phyloP scores from a whole-genome alignment of 2,329 filamentous ascomycete species.

The Clonostachys rosea region DNA sequence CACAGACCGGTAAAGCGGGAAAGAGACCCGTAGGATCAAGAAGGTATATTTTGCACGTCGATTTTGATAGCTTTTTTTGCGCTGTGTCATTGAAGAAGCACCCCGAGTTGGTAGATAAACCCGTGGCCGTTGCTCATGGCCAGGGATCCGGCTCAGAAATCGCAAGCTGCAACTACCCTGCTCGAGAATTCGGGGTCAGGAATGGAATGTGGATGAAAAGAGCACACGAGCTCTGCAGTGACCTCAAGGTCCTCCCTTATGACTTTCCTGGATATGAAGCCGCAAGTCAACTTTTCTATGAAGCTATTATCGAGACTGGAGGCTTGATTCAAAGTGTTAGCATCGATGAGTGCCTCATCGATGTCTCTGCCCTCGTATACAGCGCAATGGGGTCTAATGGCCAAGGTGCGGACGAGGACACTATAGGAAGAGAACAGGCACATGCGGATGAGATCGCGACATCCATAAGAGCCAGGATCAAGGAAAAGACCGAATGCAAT shows the following conservation, averaged over 20 bases:
- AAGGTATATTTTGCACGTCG: conserved; percentile 87
- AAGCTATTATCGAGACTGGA: conserved; percentile 72
- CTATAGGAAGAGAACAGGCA: conserved; percentile 72
- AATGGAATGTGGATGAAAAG: conserved; percentile 99
- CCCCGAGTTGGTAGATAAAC: conserved; percentile 72
- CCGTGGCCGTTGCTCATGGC: conserved; percentile 85
- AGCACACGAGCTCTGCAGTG: conserved; percentile 76
- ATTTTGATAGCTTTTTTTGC: conserved; percentile 98
- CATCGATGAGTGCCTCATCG: conserved; percentile 89
- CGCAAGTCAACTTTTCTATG: conserved; percentile 83
- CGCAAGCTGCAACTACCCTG: conserved; percentile 94
- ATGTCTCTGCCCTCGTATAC: conserved; percentile 70
- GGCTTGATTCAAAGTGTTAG: conserved; percentile 93
- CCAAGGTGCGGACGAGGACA: conserved; percentile 57
- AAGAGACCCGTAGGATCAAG: conserved; percentile 56
- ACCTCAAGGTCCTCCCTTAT: conserved; percentile 87
- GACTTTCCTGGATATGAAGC: conserved; percentile 95
- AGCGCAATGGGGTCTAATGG: conserved; percentile 63
- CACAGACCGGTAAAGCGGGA: conserved; percentile 31
- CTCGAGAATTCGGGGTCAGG: conserved; percentile 79
- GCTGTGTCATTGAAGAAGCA: conserved; percentile 78
- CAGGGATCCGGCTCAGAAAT: conserved; percentile 86
- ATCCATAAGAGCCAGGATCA: conserved; percentile 63
- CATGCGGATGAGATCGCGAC: conserved; percentile 67
- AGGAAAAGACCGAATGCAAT: conserved; percentile 71